phyloP scores from a whole-genome alignment of 306 rosid genomes.

The Prunus davidiana region DNA sequence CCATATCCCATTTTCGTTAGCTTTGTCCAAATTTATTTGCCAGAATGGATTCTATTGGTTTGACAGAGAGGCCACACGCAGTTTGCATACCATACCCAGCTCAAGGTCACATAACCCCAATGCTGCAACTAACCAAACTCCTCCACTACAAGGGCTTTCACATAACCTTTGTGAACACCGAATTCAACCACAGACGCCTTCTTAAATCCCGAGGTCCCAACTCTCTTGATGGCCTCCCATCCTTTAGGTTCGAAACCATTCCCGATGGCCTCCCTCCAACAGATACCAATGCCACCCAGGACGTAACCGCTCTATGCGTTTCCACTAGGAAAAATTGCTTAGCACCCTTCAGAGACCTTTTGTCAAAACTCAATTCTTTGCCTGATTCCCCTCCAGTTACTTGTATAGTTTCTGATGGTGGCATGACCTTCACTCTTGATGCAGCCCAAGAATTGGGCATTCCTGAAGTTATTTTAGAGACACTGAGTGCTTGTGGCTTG shows the following conservation, averaged over 20 bases:
- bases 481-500: slow-evolving; percentile 30
- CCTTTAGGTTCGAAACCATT: slow-evolving; percentile 26
- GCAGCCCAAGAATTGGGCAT: slow-evolving; percentile 31
- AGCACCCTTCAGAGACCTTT: slow-evolving; percentile 18
- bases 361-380: slow-evolving; percentile 18
- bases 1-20: too few species aligned
- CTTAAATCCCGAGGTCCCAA: slow-evolving; percentile 22
- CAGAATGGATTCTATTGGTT: neutral
- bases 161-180: slow-evolving; percentile 32
- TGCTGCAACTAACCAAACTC: slow-evolving; percentile 30
- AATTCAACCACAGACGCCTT: slow-evolving; percentile 32
- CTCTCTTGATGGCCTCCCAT: slow-evolving; percentile 16
- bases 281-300: slow-evolving; percentile 21
- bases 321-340: neutral
- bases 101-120: slow-evolving; percentile 36
- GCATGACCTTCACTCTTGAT: slow-evolving; percentile 33
- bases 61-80: neutral
- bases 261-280: slow-evolving; percentile 22
- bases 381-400: slow-evolving; percentile 7
- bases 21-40: neutral
- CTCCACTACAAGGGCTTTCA: slow-evolving; percentile 32
- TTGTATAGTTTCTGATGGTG: slow-evolving; percentile 36
- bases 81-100: slow-evolving; percentile 29
- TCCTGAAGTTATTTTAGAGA: slow-evolving; percentile 30
- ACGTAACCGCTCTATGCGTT: neutral